Base-by-base conservation (phyloP, 306 rosid genomes). In the Gleditsia sinensis region DNA sequence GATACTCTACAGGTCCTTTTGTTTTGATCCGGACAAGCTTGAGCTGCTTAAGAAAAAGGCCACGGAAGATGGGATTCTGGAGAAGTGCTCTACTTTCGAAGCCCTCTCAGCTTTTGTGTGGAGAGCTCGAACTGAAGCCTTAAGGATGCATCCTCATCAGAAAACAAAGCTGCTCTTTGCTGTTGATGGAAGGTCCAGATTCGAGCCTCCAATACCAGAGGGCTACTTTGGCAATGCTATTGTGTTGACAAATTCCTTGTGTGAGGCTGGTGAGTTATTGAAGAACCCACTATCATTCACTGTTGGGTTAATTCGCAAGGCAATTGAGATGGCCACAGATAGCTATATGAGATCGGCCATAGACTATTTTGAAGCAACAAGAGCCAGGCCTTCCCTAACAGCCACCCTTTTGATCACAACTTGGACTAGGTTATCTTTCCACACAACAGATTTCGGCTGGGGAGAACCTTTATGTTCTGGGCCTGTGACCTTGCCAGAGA, bases 81-180 rank as follows among this genome's bases (percentile, higher is more conserved):
- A 83, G 0, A 87, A 69, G 14, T 94, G 97, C 78, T 72, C 93
- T 0, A 78, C 83, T 28, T 94, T 92, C 42, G 90, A 87, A 76
- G 92, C 89, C 1, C 92, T 94, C 42, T 79, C 97, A 2, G 95
- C 73, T 14, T 92, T 94, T 75, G 96, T 94, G 0, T 92, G 99
- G 99, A 88, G 82, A 50, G 82, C 97, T 8, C 65, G 99, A 80
- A 91, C 91, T 2, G 66, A 39, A 63, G 85, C 98, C 2, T 51
- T 94, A 3, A 79, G 78, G 49, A 83, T 94, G 95, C 53, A 75
- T 1, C 82, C 95, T 7, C 78, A 94, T 7, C 92, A 94, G 43
- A 49, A 86, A 57, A 90, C 90, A 2, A 92, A 91, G 83, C 90
- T 94, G 1, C 93, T 91, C 48, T 90, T 94, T 13, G 95, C 96